Percentiles rank a stretch among this genome's conserved stretches.
phyloP scores from a whole-genome alignment of 2,329 filamentous ascomycete species.

The Penicillium sp. region DNA sequence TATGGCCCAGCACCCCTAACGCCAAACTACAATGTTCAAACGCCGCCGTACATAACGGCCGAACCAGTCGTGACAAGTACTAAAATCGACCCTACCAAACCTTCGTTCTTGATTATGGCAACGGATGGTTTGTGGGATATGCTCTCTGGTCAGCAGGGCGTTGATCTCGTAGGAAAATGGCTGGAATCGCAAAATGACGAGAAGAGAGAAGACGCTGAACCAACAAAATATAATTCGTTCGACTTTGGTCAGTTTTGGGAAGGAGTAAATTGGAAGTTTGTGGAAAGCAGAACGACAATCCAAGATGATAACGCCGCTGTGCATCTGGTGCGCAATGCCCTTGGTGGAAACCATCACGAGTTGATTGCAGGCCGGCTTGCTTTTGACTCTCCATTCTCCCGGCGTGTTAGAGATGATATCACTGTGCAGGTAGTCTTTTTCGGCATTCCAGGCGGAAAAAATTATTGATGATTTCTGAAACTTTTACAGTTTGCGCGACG shows the following conservation, averaged over 20 bases:
- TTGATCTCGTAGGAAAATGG: conserved; percentile 57
- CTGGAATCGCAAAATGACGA: conserved; percentile 22
- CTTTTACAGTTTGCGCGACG: too few relatives aligned
- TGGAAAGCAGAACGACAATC: conserved; percentile 45
- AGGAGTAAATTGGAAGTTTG: conserved; percentile 26
- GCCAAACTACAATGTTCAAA: conserved; percentile 32
- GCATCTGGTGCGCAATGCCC: conserved; percentile 50
- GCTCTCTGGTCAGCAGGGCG: conserved; percentile 55
- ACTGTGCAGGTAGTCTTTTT: conserved; percentile 44
- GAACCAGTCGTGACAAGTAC: conserved; percentile 61
- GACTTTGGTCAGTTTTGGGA: conserved; percentile 16
- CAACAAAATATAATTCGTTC: neutral
- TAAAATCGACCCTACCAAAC: conserved; percentile 43
- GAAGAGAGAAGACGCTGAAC: neutral
- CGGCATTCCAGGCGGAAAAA: conserved; percentile 47
- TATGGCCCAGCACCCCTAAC: conserved; percentile 42
- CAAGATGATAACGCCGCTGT: conserved; percentile 52
- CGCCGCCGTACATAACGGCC: conserved; percentile 66
- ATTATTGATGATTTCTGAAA: conserved; percentile 46
- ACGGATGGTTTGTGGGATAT: conserved; percentile 65
- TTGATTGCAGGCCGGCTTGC: conserved; percentile 28
- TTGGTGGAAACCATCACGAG: conserved; percentile 46
- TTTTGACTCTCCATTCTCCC: conserved; percentile 22
- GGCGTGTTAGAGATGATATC: conserved; percentile 48
- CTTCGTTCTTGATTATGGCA: conserved; percentile 62